A percentile compares a stretch with the other conserved stretches of the same genome.
phyloP scores from a whole-genome alignment of 306 rosid species.

The Dalbergia cochinchinensis region DNA sequence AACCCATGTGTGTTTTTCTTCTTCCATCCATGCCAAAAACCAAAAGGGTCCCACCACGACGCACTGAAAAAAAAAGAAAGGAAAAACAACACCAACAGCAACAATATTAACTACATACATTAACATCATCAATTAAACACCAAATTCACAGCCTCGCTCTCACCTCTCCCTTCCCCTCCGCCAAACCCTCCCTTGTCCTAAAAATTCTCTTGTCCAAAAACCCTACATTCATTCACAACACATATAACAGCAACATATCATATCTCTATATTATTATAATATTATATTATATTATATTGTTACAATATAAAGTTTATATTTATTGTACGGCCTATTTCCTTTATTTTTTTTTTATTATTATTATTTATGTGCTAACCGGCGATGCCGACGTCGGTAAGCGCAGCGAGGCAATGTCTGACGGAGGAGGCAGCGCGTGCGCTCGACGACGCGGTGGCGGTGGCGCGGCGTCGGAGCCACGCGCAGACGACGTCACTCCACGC shows the following conservation, averaged over 20 bases:
- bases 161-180: background rate
- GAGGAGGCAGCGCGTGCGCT: constrained; percentile 89
- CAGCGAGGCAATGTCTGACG: constrained; percentile 92
- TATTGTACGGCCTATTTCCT: background rate
- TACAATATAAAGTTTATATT: background rate
- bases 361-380: constrained; percentile 79
- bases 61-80: background rate
- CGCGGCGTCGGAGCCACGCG: constrained; percentile 82
- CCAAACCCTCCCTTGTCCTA: no score
- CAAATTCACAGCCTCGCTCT: background rate
- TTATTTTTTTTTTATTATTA: background rate
- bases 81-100: background rate
- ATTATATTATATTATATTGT: background rate
- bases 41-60: background rate
- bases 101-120: background rate
- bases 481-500: constrained; percentile 95
- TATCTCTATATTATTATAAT: background rate
- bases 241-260: background rate
- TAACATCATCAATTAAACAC: background rate
- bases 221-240: background rate
- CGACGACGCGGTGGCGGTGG: constrained; percentile 83
- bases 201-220: background rate
- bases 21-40: background rate
- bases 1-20: background rate
- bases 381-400: constrained; percentile 99